Conservation (phyloP, 2,329 filamentous ascomycete species). For the Alternaria novae-zelandiae region DNA sequence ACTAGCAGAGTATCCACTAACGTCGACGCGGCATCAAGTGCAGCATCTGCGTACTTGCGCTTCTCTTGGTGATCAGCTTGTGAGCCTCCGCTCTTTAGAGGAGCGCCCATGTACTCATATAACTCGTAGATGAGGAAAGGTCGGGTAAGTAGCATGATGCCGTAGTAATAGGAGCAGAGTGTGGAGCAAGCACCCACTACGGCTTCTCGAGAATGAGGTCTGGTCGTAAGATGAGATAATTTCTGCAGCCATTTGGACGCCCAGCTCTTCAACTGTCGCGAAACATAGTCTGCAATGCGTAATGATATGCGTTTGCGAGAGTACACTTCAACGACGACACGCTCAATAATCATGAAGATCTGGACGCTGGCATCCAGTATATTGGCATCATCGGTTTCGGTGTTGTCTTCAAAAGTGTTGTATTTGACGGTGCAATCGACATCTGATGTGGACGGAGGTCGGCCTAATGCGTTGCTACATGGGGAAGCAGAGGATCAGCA, state of each 20-base stretch:
- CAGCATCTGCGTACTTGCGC: slow-evolving; percentile 39
- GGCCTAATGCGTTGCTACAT: slow-evolving; percentile 55
- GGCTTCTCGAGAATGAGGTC: slow-evolving; percentile 31
- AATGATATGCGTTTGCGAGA: slow-evolving; percentile 51
- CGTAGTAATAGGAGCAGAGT: slow-evolving; percentile 61
- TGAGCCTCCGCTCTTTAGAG: slow-evolving; percentile 35
- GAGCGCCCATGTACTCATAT: slow-evolving; percentile 45
- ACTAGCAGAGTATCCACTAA: slow-evolving; percentile 36
- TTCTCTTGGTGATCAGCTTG: slow-evolving; percentile 34
- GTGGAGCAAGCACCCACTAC: slow-evolving; percentile 57
- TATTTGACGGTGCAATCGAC: slow-evolving; percentile 56
- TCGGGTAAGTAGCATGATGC: slow-evolving; percentile 60
- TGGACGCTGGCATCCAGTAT: slow-evolving; percentile 49
- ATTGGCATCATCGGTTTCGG: slow-evolving; percentile 22
- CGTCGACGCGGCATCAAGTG: slow-evolving; percentile 35
- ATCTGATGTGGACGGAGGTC: slow-evolving; percentile 61
- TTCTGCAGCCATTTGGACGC: slow-evolving; percentile 44
- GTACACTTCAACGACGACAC: slow-evolving; percentile 56
- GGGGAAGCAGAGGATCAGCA: background rate
- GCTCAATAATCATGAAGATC: slow-evolving; percentile 58
- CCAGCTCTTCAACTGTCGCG: slow-evolving; percentile 51
- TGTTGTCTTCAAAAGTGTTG: slow-evolving; percentile 28
- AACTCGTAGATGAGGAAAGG: slow-evolving; percentile 61
- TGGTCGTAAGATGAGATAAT: slow-evolving; percentile 35
- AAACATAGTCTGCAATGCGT: slow-evolving; percentile 51